Base-by-base conservation (phyloP, 768 basidiomycete species). In the Russula foetens region DNA sequence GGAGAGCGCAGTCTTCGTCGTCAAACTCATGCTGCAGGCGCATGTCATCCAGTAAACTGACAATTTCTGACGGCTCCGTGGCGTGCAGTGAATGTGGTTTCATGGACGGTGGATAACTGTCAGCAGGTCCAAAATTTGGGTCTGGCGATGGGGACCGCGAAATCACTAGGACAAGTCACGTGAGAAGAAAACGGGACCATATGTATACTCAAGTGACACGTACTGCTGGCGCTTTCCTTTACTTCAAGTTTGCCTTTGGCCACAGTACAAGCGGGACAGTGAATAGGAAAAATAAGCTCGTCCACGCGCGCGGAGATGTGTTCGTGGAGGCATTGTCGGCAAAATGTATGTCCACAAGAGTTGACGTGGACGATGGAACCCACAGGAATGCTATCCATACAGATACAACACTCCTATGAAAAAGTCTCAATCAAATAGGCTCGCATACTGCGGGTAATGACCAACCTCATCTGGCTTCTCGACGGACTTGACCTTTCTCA, bases 391-490 rank as follows among this genome's bases (percentile, higher is more conserved):
- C 74, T 68, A 17, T 88, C 85, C 59, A 80, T n/a, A n/a, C 9
- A 75, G 90, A 90, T 19, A 90, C 73, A 11, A n/a, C n/a, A n/a
- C n/a, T 91, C 91, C 76, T 88, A 62, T 5, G n/a, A 23, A 26
- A 41, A 2, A 19, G 11, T 21, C 29, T 58, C n/a, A 49, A 31
- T 41, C 17, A 39, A 44, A 23, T 46, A n/a, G n/a, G 56, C 39
- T 53, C 44, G 53, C 31, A 26, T 39, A 12, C 35, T 2, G 31
- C 33, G 48, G 11, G 8, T 35, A 39, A 12, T 38, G 26, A 74
- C 77, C 46, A 39, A 87, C 88, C 73, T 86, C 80, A 3, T 94
- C 91, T 2, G 93, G 90, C 68, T 92, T 90, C 63, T 89, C 86
- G 12, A 76, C 72, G 11, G 87, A 81, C 68, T 91, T 92, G 38